These are phyloP conservation scores for Ophiostoma australiae DNA, from an alignment of 2,329 filamentous ascomycete genomes.

Conservation along the genomic window DNA sequence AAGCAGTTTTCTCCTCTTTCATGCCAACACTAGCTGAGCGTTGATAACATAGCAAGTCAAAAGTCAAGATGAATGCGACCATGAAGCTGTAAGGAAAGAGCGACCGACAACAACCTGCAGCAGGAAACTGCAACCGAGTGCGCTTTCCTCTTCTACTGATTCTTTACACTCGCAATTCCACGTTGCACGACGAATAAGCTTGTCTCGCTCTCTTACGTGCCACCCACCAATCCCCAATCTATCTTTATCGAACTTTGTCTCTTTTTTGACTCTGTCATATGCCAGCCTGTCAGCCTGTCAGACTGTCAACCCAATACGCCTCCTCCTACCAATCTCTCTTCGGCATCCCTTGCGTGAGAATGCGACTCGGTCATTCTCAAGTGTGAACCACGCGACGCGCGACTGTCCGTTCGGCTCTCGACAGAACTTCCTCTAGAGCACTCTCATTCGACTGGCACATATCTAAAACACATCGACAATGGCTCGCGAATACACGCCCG, in stretches of 20 bases:
- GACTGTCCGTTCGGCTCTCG: background rate
- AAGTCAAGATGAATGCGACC: background rate
- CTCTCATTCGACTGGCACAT: background rate
- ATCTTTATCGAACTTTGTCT: background rate
- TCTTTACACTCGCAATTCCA: background rate
- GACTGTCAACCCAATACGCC: background rate
- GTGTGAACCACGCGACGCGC: background rate
- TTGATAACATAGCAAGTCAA: background rate
- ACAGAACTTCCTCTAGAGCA: too few species aligned
- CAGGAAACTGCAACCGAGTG: background rate
- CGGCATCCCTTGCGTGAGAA: background rate
- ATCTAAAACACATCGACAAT: conserved; percentile 1
- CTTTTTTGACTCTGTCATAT: background rate
- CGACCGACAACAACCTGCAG: background rate
- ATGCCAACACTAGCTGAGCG: background rate
- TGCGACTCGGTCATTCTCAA: background rate
- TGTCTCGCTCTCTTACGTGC: background rate
- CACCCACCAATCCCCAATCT: background rate
- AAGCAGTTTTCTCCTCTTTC: background rate
- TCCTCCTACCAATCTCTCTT: background rate
- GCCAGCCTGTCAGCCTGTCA: background rate
- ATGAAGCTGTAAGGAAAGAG: background rate
- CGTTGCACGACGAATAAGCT: background rate
- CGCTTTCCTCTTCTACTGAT: background rate
- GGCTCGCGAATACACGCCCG: background rate